Evolutionary conservation across 371 early-diverging fungal genomes (phyloP), one percentile per base, ranked within the genome.

Genomic region (Mortierella sp.): DNA sequence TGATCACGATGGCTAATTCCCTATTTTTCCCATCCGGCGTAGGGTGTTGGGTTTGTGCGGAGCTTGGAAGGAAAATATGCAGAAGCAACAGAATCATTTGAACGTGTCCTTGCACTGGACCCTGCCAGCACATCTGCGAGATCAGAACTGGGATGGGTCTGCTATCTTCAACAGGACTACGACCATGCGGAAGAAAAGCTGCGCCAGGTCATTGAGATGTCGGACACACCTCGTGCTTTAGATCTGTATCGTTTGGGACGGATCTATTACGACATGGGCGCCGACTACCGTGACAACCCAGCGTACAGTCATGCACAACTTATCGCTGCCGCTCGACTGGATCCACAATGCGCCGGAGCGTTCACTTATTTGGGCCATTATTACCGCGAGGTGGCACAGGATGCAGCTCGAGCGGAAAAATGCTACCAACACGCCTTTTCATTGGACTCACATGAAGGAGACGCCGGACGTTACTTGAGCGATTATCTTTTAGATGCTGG

Each of bases 351-450:
- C 61, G 84, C 90, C 13, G 82, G 82, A 7, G 89, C 92, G 0
- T 97, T 94, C 64, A 86, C 91, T 0, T 90, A 84, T 39, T 83
- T 97, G 12, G 98, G 95, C 7, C 84, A 91, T 56, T 95, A 90
- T 72, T 96, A 95, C 78, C 82, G 82, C 12, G 63, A 82, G 12
- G 81, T 91, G 16, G 90, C 89, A 30, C 58, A 82, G 24, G 93
- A 95, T 50, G 58, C 72, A 12, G 69, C 53, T 1, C 89, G 96
- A 3, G 93, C 96, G 12, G 81, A 83, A 47, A 93, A 92, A 57
- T 96, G 96, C 65, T 94, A 91, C 73, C 84, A 87, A 61, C 93
- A 94, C 64, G 89, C 93, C 2, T 86, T 91, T 41, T 62, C 86
- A 0, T 73, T 94, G 58, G 87, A 94, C 66, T 79, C 87, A 1